These are phyloP conservation scores for Leptosphaerulina australis DNA, from an alignment of 2,329 filamentous ascomycete genomes.

Conservation along the genomic window DNA sequence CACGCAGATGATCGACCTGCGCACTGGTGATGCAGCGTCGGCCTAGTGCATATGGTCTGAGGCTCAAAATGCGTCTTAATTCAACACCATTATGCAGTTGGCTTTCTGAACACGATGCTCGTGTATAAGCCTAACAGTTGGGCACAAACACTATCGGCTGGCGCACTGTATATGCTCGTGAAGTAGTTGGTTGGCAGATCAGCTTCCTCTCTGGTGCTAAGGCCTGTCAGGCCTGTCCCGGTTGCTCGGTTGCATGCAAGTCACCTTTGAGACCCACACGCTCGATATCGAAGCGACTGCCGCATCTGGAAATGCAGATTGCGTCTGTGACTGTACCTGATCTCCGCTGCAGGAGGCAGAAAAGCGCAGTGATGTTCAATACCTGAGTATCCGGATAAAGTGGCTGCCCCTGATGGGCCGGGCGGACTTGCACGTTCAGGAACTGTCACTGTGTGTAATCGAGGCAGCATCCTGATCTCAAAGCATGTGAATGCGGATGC, in stretches of 20 bases:
- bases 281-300: constrained; percentile 30
- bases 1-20: constrained; percentile 16
- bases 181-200: constrained; percentile 29
- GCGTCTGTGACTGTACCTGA: constrained; percentile 7
- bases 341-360: background rate
- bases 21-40: constrained; percentile 8
- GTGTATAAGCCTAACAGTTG: background rate
- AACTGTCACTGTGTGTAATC: background rate
- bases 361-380: background rate
- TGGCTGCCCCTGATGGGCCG: constrained; percentile 1
- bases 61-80: constrained; percentile 2
- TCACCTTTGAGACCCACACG: constrained; percentile 28
- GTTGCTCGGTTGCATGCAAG: constrained; percentile 38
- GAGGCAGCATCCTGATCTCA: background rate
- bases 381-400: constrained; percentile 7
- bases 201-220: constrained; percentile 24
- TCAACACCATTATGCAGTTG: background rate
- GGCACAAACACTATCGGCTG: background rate
- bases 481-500: constrained; percentile 1
- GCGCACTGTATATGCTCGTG: constrained; percentile 7
- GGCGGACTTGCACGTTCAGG: background rate
- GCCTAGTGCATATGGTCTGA: constrained; percentile 4
- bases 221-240: constrained; percentile 28
- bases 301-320: constrained; percentile 19
- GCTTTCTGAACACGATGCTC: background rate